phyloP scores from a whole-genome alignment of 306 rosid genomes.

The Mimosa pudica region DNA sequence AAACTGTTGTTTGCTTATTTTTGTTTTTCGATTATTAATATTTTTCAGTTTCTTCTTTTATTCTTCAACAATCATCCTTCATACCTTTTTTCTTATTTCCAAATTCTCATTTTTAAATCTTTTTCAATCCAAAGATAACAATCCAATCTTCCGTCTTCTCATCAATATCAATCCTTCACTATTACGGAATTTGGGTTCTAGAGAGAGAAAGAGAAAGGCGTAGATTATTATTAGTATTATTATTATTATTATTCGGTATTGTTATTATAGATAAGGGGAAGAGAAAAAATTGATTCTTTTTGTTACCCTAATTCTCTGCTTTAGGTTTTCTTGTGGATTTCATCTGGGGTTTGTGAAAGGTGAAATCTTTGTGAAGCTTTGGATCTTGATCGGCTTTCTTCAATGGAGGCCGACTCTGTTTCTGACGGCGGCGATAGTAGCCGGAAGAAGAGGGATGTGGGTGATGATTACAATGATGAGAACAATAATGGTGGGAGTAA shows the following conservation, averaged over 20 bases:
- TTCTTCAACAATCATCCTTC: constrained; percentile 55
- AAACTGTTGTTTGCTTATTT: constrained; percentile 54
- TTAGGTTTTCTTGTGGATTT: constrained; percentile 42
- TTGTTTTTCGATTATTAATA: constrained; percentile 42
- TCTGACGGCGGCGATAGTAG: constrained; percentile 73
- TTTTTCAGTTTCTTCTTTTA: constrained; percentile 48
- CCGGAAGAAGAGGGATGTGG: constrained; percentile 37
- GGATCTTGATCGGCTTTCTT: constrained; percentile 59
- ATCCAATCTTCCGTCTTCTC: constrained; percentile 60
- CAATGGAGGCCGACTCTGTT: constrained; percentile 64
- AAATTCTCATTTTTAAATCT: constrained; percentile 31
- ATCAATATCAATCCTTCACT: constrained; percentile 57
- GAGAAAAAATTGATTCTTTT: constrained; percentile 45
- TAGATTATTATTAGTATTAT: not conserved
- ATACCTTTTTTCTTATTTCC: constrained; percentile 35
- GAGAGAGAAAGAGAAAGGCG: constrained; percentile 40
- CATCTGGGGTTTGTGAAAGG: constrained; percentile 2
- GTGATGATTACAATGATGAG: constrained; percentile 40
- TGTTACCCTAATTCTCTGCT: constrained; percentile 40
- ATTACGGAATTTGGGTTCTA: constrained; percentile 65
- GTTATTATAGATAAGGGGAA: constrained; percentile 3
- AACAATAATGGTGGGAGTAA: constrained; percentile 39
- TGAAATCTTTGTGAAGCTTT: constrained; percentile 12
- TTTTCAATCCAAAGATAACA: constrained; percentile 59
- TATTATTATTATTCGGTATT: no score